A percentile compares a stretch with the other conserved stretches of the same genome.
phyloP scores from a whole-genome alignment of 2,329 filamentous ascomycete genomes.

The Colletotrichum liriopes region DNA sequence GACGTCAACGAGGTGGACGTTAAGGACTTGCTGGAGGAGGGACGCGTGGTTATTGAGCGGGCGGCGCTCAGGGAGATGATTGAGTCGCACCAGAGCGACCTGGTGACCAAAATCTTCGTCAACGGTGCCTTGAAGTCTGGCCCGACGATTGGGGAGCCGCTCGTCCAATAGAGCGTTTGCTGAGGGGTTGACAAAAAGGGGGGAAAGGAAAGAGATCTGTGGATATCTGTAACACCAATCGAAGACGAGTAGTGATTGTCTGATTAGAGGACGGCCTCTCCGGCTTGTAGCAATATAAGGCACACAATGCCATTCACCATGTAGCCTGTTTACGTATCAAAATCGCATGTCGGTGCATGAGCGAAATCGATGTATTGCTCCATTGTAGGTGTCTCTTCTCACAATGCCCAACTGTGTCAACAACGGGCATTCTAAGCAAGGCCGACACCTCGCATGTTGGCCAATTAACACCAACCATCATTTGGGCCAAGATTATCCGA shows the following conservation, averaged over 20 bases:
- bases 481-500: too few relatives aligned
- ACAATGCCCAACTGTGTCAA: neutral
- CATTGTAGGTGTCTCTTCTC: neutral
- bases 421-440: neutral
- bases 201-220: constrained; percentile 7
- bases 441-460: neutral
- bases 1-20: constrained; percentile 89
- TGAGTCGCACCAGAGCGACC: constrained; percentile 78
- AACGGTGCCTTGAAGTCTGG: constrained; percentile 56
- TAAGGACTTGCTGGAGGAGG: constrained; percentile 91
- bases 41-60: constrained; percentile 89
- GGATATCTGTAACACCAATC: constrained; percentile 40
- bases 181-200: neutral
- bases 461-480: neutral
- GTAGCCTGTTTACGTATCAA: neutral
- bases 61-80: constrained; percentile 84
- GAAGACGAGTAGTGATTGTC: constrained; percentile 29
- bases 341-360: neutral
- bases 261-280: constrained; percentile 34
- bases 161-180: constrained; percentile 14
- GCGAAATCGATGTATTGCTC: neutral
- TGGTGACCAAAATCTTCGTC: constrained; percentile 65
- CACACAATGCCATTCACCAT: constrained; percentile 35
- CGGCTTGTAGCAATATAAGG: constrained; percentile 42
- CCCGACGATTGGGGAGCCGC: constrained; percentile 53